Evolutionary conservation across 129 eudicot genomes (phyloP).

Genomic region (Flaveria linearis): DNA sequence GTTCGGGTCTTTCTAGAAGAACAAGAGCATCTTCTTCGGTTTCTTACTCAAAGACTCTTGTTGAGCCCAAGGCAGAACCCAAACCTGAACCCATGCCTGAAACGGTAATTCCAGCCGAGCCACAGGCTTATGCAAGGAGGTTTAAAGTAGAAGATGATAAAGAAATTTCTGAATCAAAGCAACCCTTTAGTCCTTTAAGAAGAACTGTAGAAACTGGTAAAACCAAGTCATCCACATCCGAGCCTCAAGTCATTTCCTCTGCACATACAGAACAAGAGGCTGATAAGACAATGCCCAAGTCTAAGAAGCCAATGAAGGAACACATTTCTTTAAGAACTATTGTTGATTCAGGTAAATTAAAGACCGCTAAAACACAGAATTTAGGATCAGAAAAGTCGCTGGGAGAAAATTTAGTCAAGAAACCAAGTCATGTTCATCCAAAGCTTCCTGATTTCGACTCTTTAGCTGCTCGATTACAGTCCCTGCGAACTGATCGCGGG

Average conservation of each 20-base stretch:
- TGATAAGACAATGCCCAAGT: slow-evolving; percentile 3
- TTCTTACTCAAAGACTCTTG: slow-evolving; percentile 26
- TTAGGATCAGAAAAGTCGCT: slow-evolving; percentile 6
- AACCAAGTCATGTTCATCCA: slow-evolving; percentile 87
- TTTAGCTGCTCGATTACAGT: slow-evolving; percentile 58
- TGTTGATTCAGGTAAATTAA: slow-evolving; percentile 20
- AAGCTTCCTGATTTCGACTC: slow-evolving; percentile 87
- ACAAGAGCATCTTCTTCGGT: slow-evolving; percentile 43
- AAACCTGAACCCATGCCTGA: background rate
- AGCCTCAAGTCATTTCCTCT: background rate
- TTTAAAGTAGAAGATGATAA: slow-evolving; percentile 17
- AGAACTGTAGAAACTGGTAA: slow-evolving; percentile 26
- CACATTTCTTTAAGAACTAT: slow-evolving; percentile 5
- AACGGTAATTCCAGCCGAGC: slow-evolving; percentile 18
- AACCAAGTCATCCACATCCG: slow-evolving; percentile 11
- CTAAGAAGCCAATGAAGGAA: slow-evolving; percentile 19
- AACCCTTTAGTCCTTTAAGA: slow-evolving; percentile 9
- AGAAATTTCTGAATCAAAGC: slow-evolving; percentile 30
- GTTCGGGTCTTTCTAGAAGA: slow-evolving; percentile 67
- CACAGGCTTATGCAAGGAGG: slow-evolving; percentile 18
- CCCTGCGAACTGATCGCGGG: slow-evolving; percentile 46
- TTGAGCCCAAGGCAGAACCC: slow-evolving; percentile 17
- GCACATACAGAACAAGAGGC: slow-evolving; percentile 17
- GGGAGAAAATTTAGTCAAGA: slow-evolving; percentile 30
- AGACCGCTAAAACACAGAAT: slow-evolving; percentile 16